Conservation (phyloP, 768 basidiomycete species). For the Mycena rebaudengoi region DNA sequence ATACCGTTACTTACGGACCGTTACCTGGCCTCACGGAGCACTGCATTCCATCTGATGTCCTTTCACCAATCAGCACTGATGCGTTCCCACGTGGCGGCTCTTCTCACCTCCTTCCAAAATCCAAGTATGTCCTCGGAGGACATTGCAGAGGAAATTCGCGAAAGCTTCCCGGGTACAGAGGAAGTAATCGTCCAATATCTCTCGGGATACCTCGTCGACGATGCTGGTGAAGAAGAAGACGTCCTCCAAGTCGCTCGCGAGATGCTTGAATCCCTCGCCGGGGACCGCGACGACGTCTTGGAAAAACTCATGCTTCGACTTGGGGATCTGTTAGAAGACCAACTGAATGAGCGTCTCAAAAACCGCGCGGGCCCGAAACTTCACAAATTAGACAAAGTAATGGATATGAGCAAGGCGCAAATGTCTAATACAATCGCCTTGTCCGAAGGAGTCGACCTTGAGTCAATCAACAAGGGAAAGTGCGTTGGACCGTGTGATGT, state of each 20-base stretch:
- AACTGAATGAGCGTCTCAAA: conserved; percentile 64
- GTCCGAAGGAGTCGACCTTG: conserved; percentile 85
- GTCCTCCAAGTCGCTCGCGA: conserved; percentile 78
- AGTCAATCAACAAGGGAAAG: conserved; percentile 96
- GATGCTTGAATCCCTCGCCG: conserved; percentile 81
- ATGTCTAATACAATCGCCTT: conserved; percentile 85
- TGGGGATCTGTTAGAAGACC: conserved; percentile 69
- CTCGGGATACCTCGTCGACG: conserved; percentile 88
- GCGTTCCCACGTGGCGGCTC: neutral
- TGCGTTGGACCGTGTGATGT: conserved; percentile 42
- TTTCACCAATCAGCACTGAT: neutral
- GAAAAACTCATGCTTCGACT: conserved; percentile 75
- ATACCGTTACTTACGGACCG: too few relatives aligned
- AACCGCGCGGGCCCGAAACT: conserved; percentile 71
- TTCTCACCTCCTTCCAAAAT: neutral
- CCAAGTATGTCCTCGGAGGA: conserved; percentile 71
- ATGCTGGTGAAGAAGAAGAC: conserved; percentile 89
- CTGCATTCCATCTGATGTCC: neutral
- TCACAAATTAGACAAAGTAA: conserved; percentile 82
- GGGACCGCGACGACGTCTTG: conserved; percentile 63
- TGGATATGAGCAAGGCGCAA: conserved; percentile 86
- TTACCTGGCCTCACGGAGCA: neutral
- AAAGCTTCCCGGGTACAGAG: conserved; percentile 76
- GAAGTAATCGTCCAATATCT: conserved; percentile 89
- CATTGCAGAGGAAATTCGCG: conserved; percentile 82